Conservation (phyloP, 2,329 filamentous ascomycete species). For the Pseudogymnoascus sp. region DNA sequence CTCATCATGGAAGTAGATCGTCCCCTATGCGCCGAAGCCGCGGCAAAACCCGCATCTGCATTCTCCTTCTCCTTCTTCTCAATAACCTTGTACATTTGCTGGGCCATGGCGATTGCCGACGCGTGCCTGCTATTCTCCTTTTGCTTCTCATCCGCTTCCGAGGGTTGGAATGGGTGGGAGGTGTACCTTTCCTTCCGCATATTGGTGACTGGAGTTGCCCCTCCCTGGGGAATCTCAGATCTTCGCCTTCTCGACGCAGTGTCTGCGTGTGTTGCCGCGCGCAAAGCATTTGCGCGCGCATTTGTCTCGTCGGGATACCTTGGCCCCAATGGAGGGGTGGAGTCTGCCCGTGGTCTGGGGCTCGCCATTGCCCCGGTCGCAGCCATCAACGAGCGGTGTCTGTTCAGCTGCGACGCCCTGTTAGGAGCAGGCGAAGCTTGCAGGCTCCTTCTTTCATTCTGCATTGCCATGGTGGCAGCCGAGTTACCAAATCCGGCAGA, state of each 20-base stretch:
- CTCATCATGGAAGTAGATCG: conserved; percentile 27
- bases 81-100: conserved; percentile 70
- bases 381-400: conserved; percentile 61
- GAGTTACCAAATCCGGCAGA: conserved; percentile 45
- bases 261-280: conserved; percentile 62
- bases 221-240: conserved; percentile 48
- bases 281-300: conserved; percentile 60
- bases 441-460: conserved; percentile 35
- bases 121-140: conserved; percentile 66
- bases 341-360: conserved; percentile 53
- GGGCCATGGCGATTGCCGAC: conserved; percentile 83
- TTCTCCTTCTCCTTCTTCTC: conserved; percentile 41
- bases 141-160: conserved; percentile 66
- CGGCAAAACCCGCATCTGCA: conserved; percentile 21
- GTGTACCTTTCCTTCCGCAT: conserved; percentile 71
- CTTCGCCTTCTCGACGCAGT: conserved; percentile 39
- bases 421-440: conserved; percentile 29
- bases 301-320: conserved; percentile 50
- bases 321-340: conserved; percentile 43
- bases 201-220: conserved; percentile 59
- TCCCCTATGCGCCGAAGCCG: conserved; percentile 25
- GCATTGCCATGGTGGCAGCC: conserved; percentile 61
- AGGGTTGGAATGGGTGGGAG: conserved; percentile 60
- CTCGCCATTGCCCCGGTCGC: conserved; percentile 67
- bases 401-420: conserved; percentile 28